Evolutionary conservation across 129 eudicot genomes (phyloP).

Genomic region (Ambrosia artemisiifolia): DNA sequence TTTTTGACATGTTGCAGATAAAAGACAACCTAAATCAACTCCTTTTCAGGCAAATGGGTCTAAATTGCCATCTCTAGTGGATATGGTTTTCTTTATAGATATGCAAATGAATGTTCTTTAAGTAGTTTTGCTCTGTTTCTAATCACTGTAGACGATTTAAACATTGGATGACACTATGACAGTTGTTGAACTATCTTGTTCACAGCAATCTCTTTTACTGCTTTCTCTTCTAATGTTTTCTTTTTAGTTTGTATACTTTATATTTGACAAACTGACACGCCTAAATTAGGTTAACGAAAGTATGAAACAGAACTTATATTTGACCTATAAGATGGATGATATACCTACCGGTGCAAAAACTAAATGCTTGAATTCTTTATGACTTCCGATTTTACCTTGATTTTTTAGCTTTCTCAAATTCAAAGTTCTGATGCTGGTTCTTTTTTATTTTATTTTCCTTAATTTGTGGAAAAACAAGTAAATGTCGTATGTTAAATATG

Average conservation of each 20-base stretch:
- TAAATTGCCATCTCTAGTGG: too few species aligned
- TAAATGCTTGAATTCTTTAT: not conserved
- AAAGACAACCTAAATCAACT: too few species aligned
- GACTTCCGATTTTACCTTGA: not conserved
- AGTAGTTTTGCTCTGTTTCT: too few species aligned
- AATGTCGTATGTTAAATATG: not conserved
- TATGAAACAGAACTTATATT: not conserved
- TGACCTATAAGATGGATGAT: not conserved
- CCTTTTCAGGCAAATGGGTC: too few species aligned
- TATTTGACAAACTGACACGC: not conserved
- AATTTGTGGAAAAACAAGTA: constrained; percentile 13
- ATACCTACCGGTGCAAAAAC: not conserved
- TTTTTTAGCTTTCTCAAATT: not conserved
- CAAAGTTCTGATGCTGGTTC: not conserved
- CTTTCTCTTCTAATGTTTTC: not conserved
- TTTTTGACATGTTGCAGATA: too few species aligned
- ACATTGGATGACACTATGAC: not conserved
- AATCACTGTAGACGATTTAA: too few species aligned
- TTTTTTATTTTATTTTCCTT: not conserved
- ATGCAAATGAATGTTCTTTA: too few species aligned
- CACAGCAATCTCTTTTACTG: not conserved
- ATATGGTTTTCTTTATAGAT: not conserved
- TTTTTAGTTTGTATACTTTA: not conserved
- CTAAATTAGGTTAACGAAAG: not conserved
- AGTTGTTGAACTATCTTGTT: not conserved